Percentiles rank a stretch among this genome's conserved stretches.
Conservation (phyloP, 768 basidiomycete species). For the Rhizopogon rudus region DNA sequence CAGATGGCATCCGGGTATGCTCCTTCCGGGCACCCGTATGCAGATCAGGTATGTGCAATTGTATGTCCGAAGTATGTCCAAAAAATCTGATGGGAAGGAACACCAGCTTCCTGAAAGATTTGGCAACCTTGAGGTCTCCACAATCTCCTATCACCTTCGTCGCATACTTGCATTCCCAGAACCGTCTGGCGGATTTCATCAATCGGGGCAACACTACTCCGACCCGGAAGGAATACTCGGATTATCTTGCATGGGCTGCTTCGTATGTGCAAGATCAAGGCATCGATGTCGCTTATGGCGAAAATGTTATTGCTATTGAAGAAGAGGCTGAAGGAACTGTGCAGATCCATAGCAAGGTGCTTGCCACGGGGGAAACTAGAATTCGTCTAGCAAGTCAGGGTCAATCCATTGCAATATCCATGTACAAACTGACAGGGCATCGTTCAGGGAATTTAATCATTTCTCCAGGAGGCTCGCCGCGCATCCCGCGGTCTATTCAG, state of each 20-base stretch:
- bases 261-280: slow-evolving; percentile 38
- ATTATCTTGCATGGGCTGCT: slow-evolving; percentile 52
- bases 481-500: slow-evolving; percentile 34
- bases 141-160: slow-evolving; percentile 47
- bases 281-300: slow-evolving; percentile 38
- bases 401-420: not conserved
- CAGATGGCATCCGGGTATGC: slow-evolving; percentile 54
- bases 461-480: slow-evolving; percentile 46
- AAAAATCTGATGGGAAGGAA: slow-evolving; percentile 5
- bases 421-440: not conserved
- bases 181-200: slow-evolving; percentile 46
- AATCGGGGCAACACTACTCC: slow-evolving; percentile 48
- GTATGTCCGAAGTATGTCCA: not conserved
- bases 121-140: slow-evolving; percentile 48
- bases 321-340: slow-evolving; percentile 30
- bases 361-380: slow-evolving; percentile 29
- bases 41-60: slow-evolving; percentile 39
- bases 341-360: slow-evolving; percentile 31
- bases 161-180: slow-evolving; percentile 45
- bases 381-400: slow-evolving; percentile 36
- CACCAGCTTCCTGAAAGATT: slow-evolving; percentile 46
- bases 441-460: slow-evolving; percentile 41
- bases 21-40: slow-evolving; percentile 47
- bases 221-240: slow-evolving; percentile 48
- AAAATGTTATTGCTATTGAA: slow-evolving; percentile 39